Percentiles rank a stretch among this genome's conserved stretches.
Evolutionary conservation across 2,329 filamentous ascomycete genomes (phyloP).

Genomic region (Xylaria sp.): DNA sequence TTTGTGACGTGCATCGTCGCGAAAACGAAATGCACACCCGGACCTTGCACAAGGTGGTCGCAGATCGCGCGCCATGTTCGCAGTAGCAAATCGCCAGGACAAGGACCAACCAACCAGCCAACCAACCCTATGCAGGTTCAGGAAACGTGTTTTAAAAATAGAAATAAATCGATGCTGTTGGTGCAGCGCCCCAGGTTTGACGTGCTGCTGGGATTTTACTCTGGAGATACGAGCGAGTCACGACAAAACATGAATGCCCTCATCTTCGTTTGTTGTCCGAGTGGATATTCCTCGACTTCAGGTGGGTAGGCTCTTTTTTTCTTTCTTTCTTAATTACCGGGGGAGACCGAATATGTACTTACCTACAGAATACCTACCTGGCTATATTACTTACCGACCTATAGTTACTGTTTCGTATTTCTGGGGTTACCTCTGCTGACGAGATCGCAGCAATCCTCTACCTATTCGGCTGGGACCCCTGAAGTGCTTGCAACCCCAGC

Average conservation of each 20-base stretch:
- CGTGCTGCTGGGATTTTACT: constrained; percentile 29
- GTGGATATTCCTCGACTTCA: neutral
- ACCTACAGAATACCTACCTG: too few relatives aligned
- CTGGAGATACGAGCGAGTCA: constrained; percentile 1
- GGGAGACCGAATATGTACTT: constrained; percentile 2
- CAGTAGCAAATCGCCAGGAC: constrained; percentile 3
- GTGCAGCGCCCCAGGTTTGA: constrained; percentile 30
- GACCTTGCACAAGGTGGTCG: constrained; percentile 25
- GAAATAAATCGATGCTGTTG: neutral
- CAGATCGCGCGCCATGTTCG: constrained; percentile 28
- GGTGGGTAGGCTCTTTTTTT: neutral
- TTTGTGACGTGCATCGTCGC: constrained; percentile 36
- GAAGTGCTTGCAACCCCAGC: constrained; percentile 36
- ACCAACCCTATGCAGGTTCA: neutral
- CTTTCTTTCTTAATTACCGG: too few relatives aligned
- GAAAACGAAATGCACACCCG: constrained; percentile 25
- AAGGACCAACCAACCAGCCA: neutral
- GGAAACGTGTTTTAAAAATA: constrained; percentile 18
- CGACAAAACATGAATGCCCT: constrained; percentile 25
- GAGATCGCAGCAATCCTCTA: constrained; percentile 24
- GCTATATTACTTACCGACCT: neutral
- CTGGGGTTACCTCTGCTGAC: constrained; percentile 28
- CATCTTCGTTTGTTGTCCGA: constrained; percentile 26
- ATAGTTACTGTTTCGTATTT: constrained; percentile 28
- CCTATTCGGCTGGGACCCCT: constrained; percentile 32